Evolutionary conservation across 2,329 filamentous ascomycete genomes (phyloP), one percentile per base, ranked within the genome.

Genomic region (Fusarium robinianum): DNA sequence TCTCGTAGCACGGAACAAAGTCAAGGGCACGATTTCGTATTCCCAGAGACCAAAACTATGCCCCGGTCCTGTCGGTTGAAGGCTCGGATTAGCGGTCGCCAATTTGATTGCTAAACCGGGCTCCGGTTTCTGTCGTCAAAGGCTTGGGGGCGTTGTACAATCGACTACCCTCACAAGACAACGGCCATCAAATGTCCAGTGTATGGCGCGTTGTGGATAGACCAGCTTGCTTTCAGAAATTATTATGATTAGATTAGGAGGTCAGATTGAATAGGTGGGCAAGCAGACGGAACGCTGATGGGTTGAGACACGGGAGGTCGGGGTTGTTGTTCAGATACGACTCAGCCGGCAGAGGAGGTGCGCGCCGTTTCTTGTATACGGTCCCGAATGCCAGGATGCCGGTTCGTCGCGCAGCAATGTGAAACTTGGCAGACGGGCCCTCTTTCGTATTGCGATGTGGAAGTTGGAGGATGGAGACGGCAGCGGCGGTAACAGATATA

Each of bases 241-340:
- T 46, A 58, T 60, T 60, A 60, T 22, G 50, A 60, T 60, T 58
- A 60, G 32, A 45, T 42, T 43, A 47, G 15, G 23, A 41, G 39
- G 35, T 18, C n/a, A n/a, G n/a, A n/a, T n/a, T n/a, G n/a, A n/a
- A n/a, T n/a, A n/a, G n/a, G n/a, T n/a, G n/a, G n/a, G n/a, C n/a
- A n/a, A n/a, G n/a, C n/a, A n/a, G n/a, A n/a, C n/a, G n/a, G n/a
- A n/a, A n/a, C n/a, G n/a, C n/a, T n/a, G n/a, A n/a, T n/a, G n/a
- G n/a, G 30, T 30, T 35, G 29, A 35, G 24, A 26, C 33, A 22
- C 32, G 29, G 17, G 38, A 38, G n/a, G 37, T 24, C 44, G 49
- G 42, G 42, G 24, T 50, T 43, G 45, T 51, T n/a, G n/a, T n/a
- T n/a, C n/a, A n/a, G n/a, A n/a, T n/a, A n/a, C n/a, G n/a, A n/a